These are phyloP conservation scores for Cylindrodendrum hubeiense DNA, from an alignment of 2,329 filamentous ascomycete species.

Conservation along the genomic window DNA sequence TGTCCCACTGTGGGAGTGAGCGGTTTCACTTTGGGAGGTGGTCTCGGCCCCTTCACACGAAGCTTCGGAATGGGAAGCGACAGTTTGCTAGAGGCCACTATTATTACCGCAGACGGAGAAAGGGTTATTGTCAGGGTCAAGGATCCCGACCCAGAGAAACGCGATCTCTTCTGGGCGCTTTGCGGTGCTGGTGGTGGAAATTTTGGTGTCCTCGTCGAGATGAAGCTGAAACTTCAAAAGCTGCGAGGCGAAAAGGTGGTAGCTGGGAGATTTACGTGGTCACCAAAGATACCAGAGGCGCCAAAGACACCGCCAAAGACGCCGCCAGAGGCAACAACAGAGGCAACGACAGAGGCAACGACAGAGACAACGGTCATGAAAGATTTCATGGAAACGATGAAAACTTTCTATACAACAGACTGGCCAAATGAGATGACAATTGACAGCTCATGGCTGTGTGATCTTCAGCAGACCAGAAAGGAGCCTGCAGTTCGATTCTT, in stretches of 20 bases:
- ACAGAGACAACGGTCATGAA: neutral
- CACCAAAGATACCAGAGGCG: neutral
- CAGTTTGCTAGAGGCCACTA: constrained; percentile 7
- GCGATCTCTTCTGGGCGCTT: constrained; percentile 54
- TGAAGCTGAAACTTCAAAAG: constrained; percentile 43
- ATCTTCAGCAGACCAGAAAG: constrained; percentile 28
- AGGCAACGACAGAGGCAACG: no score
- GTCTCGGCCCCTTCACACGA: constrained; percentile 49
- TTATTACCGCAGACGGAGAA: constrained; percentile 11
- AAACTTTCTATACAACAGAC: constrained; percentile 37
- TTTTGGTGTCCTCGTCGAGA: constrained; percentile 52
- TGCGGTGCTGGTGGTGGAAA: constrained; percentile 56
- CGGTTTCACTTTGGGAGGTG: constrained; percentile 54
- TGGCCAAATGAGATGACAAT: constrained; percentile 48
- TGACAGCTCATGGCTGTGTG: constrained; percentile 36
- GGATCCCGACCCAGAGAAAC: constrained; percentile 23
- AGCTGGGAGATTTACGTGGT: constrained; percentile 44
- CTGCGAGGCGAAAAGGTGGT: constrained; percentile 31
- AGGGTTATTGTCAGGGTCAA: constrained; percentile 24
- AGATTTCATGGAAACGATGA: constrained; percentile 37
- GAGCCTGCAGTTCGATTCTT: constrained; percentile 26
- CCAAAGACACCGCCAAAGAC: no score
- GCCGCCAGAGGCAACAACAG: no score
- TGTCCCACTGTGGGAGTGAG: constrained; percentile 53
- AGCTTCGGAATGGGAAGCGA: constrained; percentile 33